Evolutionary conservation across 331 rosid genomes (phyloP), one percentile per base, ranked within the genome.

Genomic region (Cydonia oblonga): DNA sequence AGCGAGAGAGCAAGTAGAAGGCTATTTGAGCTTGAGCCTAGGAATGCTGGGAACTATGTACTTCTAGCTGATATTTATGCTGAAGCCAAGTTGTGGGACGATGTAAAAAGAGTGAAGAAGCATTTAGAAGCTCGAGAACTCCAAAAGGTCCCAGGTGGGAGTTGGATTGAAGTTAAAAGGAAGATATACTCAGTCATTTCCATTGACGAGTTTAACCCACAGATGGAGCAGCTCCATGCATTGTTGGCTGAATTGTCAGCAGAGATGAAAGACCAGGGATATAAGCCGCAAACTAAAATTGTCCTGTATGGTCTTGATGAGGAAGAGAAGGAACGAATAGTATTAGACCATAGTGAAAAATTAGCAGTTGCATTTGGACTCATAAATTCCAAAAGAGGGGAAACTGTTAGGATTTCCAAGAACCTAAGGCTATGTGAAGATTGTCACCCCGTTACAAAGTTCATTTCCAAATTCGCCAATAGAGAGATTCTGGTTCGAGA

Each of bases 401-500:
- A 80, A n/a, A 75, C 69, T 11, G 75, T 80, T 56, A 66, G 83
- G 25, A 80, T 80, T 38, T 80, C 80, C 73, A 80, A 80, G 83
- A 80, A 80, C 75, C 40, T 75, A 30, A 80, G 77, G 76, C n/a
- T 80, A 9, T 80, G 83, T 58, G 83, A 80, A 58, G 80, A 75
- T 56, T 80, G 83, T 32, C 83, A 80, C 69, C 57, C 40, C 10
- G 72, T 69, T 14, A 70, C 83, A 6, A 70, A 80, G 69, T 70
- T 80, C 80, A 70, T 80, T 32, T 80, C 83, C 53, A 70, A 75
- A 69, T 80, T 75, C 18, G 54, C 80, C 16, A 32, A 58, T 65
- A 69, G 80, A 75, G 83, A 80, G 77, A 80, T 80, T 66, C 65
- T 80, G 40, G 83, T 80, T 33, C 80, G 83, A 75, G 83, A 80